Evolutionary conservation across 169 alveolate species (phyloP), one percentile per base, ranked within the genome.

Genomic region (Plasmodium reichenowi): DNA sequence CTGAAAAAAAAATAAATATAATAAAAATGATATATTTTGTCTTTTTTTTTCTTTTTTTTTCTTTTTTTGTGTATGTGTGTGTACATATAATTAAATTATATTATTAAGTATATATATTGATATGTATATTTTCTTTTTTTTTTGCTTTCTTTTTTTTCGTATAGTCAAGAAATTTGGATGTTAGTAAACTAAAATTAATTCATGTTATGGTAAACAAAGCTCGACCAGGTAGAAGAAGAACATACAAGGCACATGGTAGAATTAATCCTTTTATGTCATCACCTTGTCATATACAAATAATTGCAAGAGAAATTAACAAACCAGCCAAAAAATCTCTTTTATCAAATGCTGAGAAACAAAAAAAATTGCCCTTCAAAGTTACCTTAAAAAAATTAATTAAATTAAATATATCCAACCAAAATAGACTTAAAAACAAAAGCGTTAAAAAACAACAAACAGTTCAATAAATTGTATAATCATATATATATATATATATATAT

Each of bases 171-270:
- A 97, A 97, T 62, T 93, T 98, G 64, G 99, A 97, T 86, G 94
- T 95, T 64, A 98, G 97, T 48, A 97, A 96, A 89, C 94, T 98
- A 87, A 92, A 88, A 72, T 89, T 98, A 62, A 95, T 95, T 83
- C 99, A 98, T 93, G 96, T 96, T 60, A 96, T 95, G 93, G 99
- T 98, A 47, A 96, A 98, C 93, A 97, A 98, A 89, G 99, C 99
- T 9, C 97, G 96, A 71, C 95, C 96, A 72, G 99, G 99, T 47
- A 96, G 99, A 95, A 97, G 99, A 94, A 96, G 99, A 93, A 97
- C 99, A 32, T 98, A 96, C 96, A 96, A 99, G 87, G 99, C 99
- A 20, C 99, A 98, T 90, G 99, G 99, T 52, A 97, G 99, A 91
- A 98, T 98, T 94, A 97, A 95, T 70, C 98, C 98, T 13, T 96